phyloP scores from a whole-genome alignment of 192 early-diverging fungal species.

The Coemansia sp. region DNA sequence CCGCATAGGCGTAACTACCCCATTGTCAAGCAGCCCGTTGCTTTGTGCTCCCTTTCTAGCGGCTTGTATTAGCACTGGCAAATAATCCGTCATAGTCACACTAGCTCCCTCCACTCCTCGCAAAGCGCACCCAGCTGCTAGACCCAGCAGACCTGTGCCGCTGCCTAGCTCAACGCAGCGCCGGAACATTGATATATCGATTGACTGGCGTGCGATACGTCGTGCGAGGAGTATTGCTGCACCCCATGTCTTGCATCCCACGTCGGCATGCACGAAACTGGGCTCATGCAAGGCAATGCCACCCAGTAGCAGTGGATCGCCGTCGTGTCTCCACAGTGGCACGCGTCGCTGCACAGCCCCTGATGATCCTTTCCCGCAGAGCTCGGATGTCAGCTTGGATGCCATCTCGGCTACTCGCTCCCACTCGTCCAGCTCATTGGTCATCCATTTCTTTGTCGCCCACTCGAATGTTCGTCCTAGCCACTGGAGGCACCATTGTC shows the following conservation, averaged over 20 bases:
- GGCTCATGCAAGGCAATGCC: slow-evolving; percentile 19
- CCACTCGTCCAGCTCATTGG: background rate
- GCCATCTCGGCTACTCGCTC: slow-evolving; percentile 8
- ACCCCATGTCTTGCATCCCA: slow-evolving; percentile 27
- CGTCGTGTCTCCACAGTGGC: background rate
- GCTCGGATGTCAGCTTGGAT: slow-evolving; percentile 7
- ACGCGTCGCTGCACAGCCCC: slow-evolving; percentile 8
- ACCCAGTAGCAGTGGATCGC: background rate
- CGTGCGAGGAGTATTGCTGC: slow-evolving; percentile 16
- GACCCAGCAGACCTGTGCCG: slow-evolving; percentile 23
- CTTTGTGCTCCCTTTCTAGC: background rate
- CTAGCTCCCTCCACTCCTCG: background rate
- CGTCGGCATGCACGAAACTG: slow-evolving; percentile 26
- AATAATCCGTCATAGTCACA: slow-evolving; percentile 26
- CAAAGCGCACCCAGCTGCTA: slow-evolving; percentile 4
- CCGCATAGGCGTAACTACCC: background rate
- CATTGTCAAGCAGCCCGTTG: slow-evolving; percentile 16
- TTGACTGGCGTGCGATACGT: slow-evolving; percentile 14
- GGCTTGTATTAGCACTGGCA: slow-evolving; percentile 20
- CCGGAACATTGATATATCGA: slow-evolving; percentile 1
- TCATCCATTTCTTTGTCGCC: background rate
- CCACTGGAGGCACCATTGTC: background rate
- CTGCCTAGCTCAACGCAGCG: slow-evolving; percentile 23
- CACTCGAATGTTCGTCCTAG: background rate
- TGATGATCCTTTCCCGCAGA: background rate